Conservation (phyloP, 1,284 basidiomycete genomes). For the Sphaerobolus stellatus region DNA sequence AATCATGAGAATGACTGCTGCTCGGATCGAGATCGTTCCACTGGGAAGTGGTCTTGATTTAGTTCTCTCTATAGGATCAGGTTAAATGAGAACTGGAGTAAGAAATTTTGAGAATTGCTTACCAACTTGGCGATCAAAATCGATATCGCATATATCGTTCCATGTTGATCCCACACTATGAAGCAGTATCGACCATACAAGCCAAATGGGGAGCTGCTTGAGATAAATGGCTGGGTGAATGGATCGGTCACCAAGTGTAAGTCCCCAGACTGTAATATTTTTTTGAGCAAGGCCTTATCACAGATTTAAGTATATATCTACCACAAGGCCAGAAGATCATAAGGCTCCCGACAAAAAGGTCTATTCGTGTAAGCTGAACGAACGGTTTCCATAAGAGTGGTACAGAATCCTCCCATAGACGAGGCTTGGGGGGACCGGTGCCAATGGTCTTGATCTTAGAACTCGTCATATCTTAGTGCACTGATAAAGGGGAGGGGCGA, state of each 20-base stretch:
- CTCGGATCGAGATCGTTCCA: constrained; percentile 40
- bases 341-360: not conserved
- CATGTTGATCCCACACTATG: constrained; percentile 19
- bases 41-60: constrained; percentile 49
- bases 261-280: too few relatives aligned
- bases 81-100: not conserved
- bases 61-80: constrained; percentile 42
- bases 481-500: too few relatives aligned
- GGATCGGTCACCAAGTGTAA: too few relatives aligned
- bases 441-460: too few relatives aligned
- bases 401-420: not conserved
- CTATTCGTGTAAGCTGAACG: not conserved
- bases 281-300: too few relatives aligned
- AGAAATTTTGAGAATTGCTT: constrained; percentile 5
- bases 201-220: too few relatives aligned
- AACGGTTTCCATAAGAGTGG: not conserved
- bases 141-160: constrained; percentile 25
- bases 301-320: too few relatives aligned
- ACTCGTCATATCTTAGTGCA: too few relatives aligned
- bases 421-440: not conserved
- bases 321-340: not conserved
- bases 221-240: too few relatives aligned
- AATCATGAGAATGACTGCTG: constrained; percentile 28
- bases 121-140: constrained; percentile 27
- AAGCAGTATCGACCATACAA: too few relatives aligned